Evolutionary conservation across 1,284 basidiomycete species (phyloP).

Genomic region (Microbotryum intermedium): DNA sequence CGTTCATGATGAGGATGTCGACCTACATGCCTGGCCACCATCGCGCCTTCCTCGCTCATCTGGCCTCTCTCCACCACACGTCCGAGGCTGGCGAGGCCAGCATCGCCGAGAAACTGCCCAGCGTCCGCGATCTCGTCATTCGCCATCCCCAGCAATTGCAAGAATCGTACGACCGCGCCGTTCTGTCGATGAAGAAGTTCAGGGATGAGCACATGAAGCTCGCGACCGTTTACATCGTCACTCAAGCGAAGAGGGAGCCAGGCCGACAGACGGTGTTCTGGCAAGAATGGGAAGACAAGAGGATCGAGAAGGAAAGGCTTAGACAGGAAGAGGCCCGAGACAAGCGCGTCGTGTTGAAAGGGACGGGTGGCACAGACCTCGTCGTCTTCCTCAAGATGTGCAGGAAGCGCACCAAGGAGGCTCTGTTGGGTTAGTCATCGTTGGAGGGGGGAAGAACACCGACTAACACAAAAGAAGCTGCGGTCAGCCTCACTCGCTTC

Average conservation of each 20-base stretch:
- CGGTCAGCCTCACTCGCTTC: too few species aligned
- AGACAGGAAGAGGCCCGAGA: conserved; percentile 33
- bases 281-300: conserved; percentile 57
- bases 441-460: too few species aligned
- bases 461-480: too few species aligned
- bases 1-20: conserved; percentile 71
- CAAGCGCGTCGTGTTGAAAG: conserved; percentile 51
- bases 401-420: conserved; percentile 54
- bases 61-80: conserved; percentile 39
- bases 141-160: conserved; percentile 32
- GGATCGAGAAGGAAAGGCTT: conserved; percentile 33
- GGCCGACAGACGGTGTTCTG: conserved; percentile 50
- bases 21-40: conserved; percentile 87
- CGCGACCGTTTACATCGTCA: conserved; percentile 25
- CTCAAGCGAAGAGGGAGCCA: conserved; percentile 35
- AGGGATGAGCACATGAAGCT: conserved; percentile 25
- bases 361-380: conserved; percentile 79
- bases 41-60: conserved; percentile 78
- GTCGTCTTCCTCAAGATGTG: conserved; percentile 72
- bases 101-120: conserved; percentile 49
- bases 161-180: conserved; percentile 20
- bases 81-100: conserved; percentile 42
- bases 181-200: conserved; percentile 25
- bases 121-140: conserved; percentile 36
- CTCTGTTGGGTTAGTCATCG: conserved; percentile 10